phyloP scores from a whole-genome alignment of 169 alveolate species.

The Plasmodium vinckei region DNA sequence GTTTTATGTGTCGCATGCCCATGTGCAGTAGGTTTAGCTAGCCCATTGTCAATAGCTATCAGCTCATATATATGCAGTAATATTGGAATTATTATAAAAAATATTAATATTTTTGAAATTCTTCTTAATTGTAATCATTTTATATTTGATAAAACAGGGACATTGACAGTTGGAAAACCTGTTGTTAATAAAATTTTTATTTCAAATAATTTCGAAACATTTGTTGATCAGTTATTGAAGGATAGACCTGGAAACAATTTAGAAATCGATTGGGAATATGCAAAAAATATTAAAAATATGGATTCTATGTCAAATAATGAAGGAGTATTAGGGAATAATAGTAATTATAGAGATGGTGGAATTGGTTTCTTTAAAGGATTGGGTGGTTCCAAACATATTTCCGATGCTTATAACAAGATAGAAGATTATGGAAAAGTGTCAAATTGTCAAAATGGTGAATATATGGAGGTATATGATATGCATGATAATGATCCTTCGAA shows the following conservation, averaged over 20 bases:
- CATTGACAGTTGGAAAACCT: constrained; percentile 74
- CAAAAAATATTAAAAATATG: background rate
- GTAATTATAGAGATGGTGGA: too few relatives aligned
- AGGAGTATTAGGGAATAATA: background rate
- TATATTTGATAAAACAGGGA: constrained; percentile 72
- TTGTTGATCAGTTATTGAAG: constrained; percentile 60
- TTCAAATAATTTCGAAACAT: constrained; percentile 39
- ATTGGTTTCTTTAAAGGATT: too few relatives aligned
- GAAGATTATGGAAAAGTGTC: background rate
- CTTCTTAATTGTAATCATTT: constrained; percentile 68
- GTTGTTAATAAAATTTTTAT: constrained; percentile 60
- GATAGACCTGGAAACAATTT: constrained; percentile 14
- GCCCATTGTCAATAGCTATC: constrained; percentile 69
- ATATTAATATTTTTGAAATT: constrained; percentile 63
- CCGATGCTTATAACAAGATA: background rate
- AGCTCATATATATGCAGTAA: constrained; percentile 69
- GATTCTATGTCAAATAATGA: background rate
- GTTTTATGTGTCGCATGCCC: constrained; percentile 76
- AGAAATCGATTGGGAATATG: constrained; percentile 3
- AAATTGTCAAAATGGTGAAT: background rate
- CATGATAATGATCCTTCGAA: background rate
- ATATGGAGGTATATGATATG: background rate
- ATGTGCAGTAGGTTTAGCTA: constrained; percentile 76
- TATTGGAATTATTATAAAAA: constrained; percentile 65
- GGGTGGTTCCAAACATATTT: too few relatives aligned